Evolutionary conservation across 148 eudicot species (phyloP), one percentile per base, ranked within the genome.

Genomic region (Pouteria glomerata): DNA sequence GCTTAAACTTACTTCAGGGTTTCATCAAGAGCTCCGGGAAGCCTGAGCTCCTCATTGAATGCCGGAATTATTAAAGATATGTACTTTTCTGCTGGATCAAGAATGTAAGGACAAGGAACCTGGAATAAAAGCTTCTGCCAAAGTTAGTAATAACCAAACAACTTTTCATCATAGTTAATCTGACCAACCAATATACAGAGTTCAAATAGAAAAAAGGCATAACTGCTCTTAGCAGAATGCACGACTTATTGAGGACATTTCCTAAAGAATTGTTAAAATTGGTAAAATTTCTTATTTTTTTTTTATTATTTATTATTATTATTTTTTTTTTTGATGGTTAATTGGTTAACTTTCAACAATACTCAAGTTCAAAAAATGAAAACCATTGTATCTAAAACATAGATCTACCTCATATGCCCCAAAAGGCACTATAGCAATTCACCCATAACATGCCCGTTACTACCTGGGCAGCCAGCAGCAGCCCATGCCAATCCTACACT

Each of bases 21-120:
- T 78, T 95, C 97, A 71, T 76, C 86, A 71, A 95, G 96, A 61
- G 97, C 99, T 66, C 83, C 88, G 34, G 97, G 92, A 73, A 95
- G 90, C 76, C 99, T 87, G 34, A 76, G 86, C 81, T 91, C 99
- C 82, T 95, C 99, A 74, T 95, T 95, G 82, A 79, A 95, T 42
- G 99, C 99, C 42, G 99, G 99, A 73, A 95, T 48, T 24, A 95
- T 88, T 88, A 95, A 81, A 57, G 99, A 95, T 56, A 95, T 63
- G 74, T 95, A 95, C 86, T 89, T 95, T 75, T 86, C 91, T 44
- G 99, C 88, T 59, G 93, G 92, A 69, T 95, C 96, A 78, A 55
- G 77, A 47, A 95, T 79, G 71, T 89, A 81, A 48, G 99, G 99
- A 72, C 96, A 91, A 58, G 82, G 81, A 78, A 91, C 97, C 99